Base-by-base conservation (phyloP, 306 rosid genomes). In the Coriaria nepalensis region DNA sequence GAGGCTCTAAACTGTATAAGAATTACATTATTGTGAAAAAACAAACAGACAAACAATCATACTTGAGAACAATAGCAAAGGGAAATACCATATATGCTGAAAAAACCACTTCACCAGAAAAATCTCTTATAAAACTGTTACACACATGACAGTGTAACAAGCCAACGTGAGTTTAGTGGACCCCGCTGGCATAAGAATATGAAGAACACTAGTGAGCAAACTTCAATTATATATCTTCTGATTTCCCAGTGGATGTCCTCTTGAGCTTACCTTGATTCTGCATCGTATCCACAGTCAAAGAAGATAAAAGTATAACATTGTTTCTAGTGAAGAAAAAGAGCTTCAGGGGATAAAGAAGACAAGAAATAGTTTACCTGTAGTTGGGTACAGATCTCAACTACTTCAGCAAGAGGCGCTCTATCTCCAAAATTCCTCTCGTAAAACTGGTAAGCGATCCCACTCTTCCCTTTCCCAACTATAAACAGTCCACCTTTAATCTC, bases 401-500 rank as follows among this genome's bases (percentile, higher is more conserved):
- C 79, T 87, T 87, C 96, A 59, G 83, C 74, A 35, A 60, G 5
- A 37, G 96, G 96, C 12, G 94, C 83, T 94, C 96, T 83, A 66
- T 87, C 94, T 36, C 96, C 96, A 37, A 87, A 87, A 56, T 87
- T 87, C 52, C 94, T 78, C 76, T 80, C 94, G 15, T 83, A 76
- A 66, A 87, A 87, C 78, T 83, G 86, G 61, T 83, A 87, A 40
- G 93, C 88, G 45, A 87, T 69, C 54, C 96, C 94, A 62, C 57
- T 72, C 63, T 62, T 87, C 46, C 86, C 81, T 39, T 64, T 58
- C 45, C 93, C 93, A 64, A 87, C 43, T 53, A 87, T 59, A 41
- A 71, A 80, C 15, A 87, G 79, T 12, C 96, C 96, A 34, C 94
- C 96, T 66, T 87, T 87, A 53, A 80, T 83, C 71, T 83, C 88